phyloP scores from a whole-genome alignment of 2,329 filamentous ascomycete genomes.

The Colletotrichum orchidophilum region DNA sequence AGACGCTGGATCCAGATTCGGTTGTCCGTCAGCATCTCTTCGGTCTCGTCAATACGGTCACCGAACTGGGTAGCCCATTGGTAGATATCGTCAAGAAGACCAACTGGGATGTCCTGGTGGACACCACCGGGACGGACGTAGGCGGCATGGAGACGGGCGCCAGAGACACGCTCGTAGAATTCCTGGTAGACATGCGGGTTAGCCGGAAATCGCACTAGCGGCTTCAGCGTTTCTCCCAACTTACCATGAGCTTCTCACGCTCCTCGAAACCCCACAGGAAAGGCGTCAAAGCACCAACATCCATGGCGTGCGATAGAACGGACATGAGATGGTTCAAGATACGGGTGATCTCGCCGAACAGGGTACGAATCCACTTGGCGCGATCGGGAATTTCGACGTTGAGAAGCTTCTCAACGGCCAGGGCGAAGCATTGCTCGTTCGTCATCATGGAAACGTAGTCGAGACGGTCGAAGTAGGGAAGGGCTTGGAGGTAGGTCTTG shows the following conservation, averaged over 20 bases:
- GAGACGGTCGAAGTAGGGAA: constrained; percentile 98
- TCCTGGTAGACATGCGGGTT: constrained; percentile 66
- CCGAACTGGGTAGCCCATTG: constrained; percentile 99
- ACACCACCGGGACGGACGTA: constrained; percentile 98
- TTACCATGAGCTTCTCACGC: constrained; percentile 99
- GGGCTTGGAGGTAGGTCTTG: constrained; percentile 97
- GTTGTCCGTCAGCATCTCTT: constrained; percentile 98
- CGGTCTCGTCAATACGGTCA: constrained; percentile 97
- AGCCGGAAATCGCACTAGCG: neutral
- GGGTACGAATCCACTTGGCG: constrained; percentile 94
- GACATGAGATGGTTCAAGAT: constrained; percentile 98
- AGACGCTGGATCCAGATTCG: constrained; percentile 98
- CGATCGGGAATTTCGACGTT: constrained; percentile 96
- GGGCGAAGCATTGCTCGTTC: constrained; percentile 96
- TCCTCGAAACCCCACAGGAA: constrained; percentile 99
- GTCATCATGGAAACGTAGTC: constrained; percentile 99
- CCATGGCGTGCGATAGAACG: constrained; percentile 96
- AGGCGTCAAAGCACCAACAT: constrained; percentile 96
- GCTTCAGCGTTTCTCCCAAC: constrained; percentile 38
- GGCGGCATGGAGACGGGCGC: constrained; percentile 94
- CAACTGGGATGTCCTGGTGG: constrained; percentile 91
- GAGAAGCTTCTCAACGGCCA: constrained; percentile 96
- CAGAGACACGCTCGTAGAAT: constrained; percentile 99
- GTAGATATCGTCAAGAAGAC: constrained; percentile 97
- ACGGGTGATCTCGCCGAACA: constrained; percentile 96